These are phyloP conservation scores for Basipetospora chlamydospora DNA, from an alignment of 2,329 filamentous ascomycete species.

Conservation along the genomic window DNA sequence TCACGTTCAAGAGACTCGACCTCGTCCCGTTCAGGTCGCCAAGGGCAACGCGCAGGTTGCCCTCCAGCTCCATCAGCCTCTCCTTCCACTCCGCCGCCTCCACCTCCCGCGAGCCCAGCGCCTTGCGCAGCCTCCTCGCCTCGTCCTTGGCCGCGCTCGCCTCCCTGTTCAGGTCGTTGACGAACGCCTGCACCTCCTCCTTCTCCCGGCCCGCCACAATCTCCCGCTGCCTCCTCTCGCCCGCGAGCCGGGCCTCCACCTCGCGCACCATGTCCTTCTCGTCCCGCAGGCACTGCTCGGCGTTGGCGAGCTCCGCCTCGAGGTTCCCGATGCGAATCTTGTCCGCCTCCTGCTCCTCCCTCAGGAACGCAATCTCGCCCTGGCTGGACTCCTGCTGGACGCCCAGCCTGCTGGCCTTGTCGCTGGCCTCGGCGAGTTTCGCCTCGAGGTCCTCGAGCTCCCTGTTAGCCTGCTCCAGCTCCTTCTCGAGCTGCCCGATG, in stretches of 20 bases:
- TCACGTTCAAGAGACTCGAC: slow-evolving; percentile 67
- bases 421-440: slow-evolving; percentile 69
- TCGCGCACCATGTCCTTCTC: slow-evolving; percentile 66
- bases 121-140: slow-evolving; percentile 66
- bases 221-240: slow-evolving; percentile 76
- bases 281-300: slow-evolving; percentile 67
- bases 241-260: slow-evolving; percentile 58
- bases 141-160: slow-evolving; percentile 74
- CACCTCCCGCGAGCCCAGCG: slow-evolving; percentile 66
- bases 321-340: slow-evolving; percentile 96
- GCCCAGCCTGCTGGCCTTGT: slow-evolving; percentile 73
- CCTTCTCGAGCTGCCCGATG: slow-evolving; percentile 70
- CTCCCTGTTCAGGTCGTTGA: slow-evolving; percentile 85
- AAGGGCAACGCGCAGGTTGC: slow-evolving; percentile 70
- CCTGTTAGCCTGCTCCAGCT: slow-evolving; percentile 68
- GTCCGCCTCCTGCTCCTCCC: slow-evolving; percentile 92
- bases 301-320: slow-evolving; percentile 65
- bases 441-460: slow-evolving; percentile 79
- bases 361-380: slow-evolving; percentile 83
- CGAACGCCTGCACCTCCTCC: slow-evolving; percentile 83
- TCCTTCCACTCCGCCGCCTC: slow-evolving; percentile 89
- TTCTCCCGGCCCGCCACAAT: slow-evolving; percentile 79
- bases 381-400: slow-evolving; percentile 90
- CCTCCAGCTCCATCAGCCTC: slow-evolving; percentile 77
- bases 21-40: slow-evolving; percentile 79